Evolutionary conservation across 306 rosid species (phyloP), one percentile per base, ranked within the genome.

Genomic region (Hylodesmum podocarpum): DNA sequence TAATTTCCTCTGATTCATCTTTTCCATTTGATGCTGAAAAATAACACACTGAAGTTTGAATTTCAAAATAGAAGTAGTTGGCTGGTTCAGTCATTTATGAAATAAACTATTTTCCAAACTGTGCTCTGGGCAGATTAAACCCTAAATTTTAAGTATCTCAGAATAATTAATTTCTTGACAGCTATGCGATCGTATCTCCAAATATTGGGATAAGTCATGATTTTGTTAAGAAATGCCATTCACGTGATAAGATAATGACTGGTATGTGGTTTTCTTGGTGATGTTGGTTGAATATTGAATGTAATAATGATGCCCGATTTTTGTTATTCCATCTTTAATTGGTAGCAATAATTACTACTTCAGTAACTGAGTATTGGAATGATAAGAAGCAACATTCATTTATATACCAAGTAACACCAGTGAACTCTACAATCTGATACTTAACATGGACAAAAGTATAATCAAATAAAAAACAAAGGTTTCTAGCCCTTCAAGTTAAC

Each of bases 1-100:
- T 89, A 47, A 75, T 83, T 75, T 83, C 24, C 31, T 53, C 28
- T 27, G 66, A 61, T 67, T 75, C 19, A 28, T 80, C 14, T 73
- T 69, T 62, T 69, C 27, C 13, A 15, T 66, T 77, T 67, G 25
- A 80, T 44, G 66, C 28, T 75, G 29, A 21, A 40, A 46, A 68
- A 29, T 40, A 6, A 47, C n/a, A 51, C 28, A 18, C 18, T 51
- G n/a, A 31, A 21, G 18, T 55, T 62, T 37, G 50, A 70, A 36
- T 40, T 18, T 71, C 33, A 63, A 74, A 44, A 18, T 18, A 62
- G 58, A 51, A 72, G 40, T 36, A 3, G 54, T 19, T 54, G 66
- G 69, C 50, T 73, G 37, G 53, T 64, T 49, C 50, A 15, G 15
- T 65, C 44, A 34, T n/a, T 16, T 63, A 21, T 29, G 68, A 80